Percentiles rank a stretch among this genome's conserved stretches.
Evolutionary conservation across 2,329 filamentous ascomycete species (phyloP).

Genomic region (Fusarium humuli): DNA sequence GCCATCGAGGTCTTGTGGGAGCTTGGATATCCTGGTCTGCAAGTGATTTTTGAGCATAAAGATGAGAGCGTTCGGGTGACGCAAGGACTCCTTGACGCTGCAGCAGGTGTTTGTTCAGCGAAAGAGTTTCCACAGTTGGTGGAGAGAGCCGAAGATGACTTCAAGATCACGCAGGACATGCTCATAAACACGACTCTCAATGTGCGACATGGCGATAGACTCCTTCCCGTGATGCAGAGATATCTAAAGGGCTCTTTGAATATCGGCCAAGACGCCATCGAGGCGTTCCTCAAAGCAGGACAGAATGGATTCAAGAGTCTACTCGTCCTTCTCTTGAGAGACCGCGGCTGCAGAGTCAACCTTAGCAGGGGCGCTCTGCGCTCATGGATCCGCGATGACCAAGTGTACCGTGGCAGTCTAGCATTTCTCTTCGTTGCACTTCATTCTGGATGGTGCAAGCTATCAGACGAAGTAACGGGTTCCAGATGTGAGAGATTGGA

Average conservation of each 20-base stretch:
- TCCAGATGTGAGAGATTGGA: conserved; percentile 21
- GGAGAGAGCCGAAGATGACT: conserved; percentile 23
- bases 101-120: conserved; percentile 22
- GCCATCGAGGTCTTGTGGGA: conserved; percentile 12
- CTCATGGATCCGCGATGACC: conserved; percentile 27
- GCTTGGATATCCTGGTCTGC: conserved; percentile 22
- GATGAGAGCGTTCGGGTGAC: conserved; percentile 22
- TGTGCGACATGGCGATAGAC: conserved; percentile 20
- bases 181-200: conserved; percentile 30
- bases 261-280: conserved; percentile 20
- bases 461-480: conserved; percentile 13
- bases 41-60: conserved; percentile 23
- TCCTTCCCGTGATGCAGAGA: conserved; percentile 25
- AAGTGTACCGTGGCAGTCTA: conserved; percentile 21
- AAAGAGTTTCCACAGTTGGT: conserved; percentile 20
- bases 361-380: conserved; percentile 22
- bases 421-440: conserved; percentile 30
- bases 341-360: conserved; percentile 23
- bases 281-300: conserved; percentile 26
- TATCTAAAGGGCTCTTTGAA: conserved; percentile 16
- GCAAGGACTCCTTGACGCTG: conserved; percentile 23
- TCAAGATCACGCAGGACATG: conserved; percentile 31
- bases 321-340: conserved; percentile 20
- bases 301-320: conserved; percentile 28
- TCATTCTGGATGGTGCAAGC: conserved; percentile 25